phyloP scores from a whole-genome alignment of 1,284 basidiomycete genomes.

The Porodaedalea pini region DNA sequence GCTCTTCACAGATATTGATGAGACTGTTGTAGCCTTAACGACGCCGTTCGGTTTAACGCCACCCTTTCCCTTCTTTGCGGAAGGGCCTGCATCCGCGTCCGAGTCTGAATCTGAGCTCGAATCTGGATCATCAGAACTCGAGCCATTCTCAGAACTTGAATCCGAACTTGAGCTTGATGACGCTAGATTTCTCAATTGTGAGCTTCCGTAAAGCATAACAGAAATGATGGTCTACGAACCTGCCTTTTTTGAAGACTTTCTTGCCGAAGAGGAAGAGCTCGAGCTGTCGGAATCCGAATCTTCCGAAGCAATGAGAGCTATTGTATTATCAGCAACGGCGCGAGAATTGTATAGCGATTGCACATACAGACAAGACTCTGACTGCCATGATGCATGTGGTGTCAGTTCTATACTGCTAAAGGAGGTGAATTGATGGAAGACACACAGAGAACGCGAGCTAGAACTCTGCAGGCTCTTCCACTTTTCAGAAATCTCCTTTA shows the following conservation, averaged over 20 bases:
- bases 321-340: no score
- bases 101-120: slow-evolving; percentile 24
- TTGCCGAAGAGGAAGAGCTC: neutral
- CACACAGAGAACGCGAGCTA: slow-evolving; percentile 5
- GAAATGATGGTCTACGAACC: neutral
- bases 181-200: slow-evolving; percentile 24
- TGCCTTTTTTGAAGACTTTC: neutral
- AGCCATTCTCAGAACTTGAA: slow-evolving; percentile 28
- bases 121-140: slow-evolving; percentile 28
- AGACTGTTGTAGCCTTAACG: no score
- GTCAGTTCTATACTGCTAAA: neutral
- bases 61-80: neutral
- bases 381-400: neutral
- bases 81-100: neutral
- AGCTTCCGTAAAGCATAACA: neutral
- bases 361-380: neutral
- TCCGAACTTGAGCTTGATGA: slow-evolving; percentile 30
- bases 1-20: neutral
- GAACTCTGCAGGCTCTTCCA: slow-evolving; percentile 22
- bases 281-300: neutral
- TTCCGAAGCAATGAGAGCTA: neutral
- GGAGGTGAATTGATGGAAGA: neutral
- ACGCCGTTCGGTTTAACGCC: neutral
- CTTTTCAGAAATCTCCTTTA: slow-evolving; percentile 5
- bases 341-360: no score